Conservation (phyloP, 352 stramenopile genomes). For the Globisporangium sylvaticum region DNA sequence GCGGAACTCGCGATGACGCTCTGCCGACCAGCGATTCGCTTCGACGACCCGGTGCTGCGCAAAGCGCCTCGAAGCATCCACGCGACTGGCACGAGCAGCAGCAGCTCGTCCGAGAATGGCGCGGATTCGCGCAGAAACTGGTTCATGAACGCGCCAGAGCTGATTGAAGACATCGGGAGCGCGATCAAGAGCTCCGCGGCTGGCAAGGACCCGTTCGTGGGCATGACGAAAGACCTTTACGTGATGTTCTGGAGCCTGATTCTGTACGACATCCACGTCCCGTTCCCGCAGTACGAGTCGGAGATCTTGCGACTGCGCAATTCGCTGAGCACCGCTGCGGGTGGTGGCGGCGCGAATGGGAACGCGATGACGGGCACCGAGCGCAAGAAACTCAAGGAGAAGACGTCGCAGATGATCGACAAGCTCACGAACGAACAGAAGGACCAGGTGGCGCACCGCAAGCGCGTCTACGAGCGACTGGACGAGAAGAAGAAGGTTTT, state of each 20-base stretch:
- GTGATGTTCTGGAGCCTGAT: constrained; percentile 85
- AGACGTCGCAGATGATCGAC: constrained; percentile 74
- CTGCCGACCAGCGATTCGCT: constrained; percentile 72
- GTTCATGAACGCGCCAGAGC: constrained; percentile 60
- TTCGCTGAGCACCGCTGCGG: constrained; percentile 38
- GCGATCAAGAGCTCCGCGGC: constrained; percentile 32
- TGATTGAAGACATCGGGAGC: constrained; percentile 54
- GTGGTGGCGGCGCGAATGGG: constrained; percentile 13
- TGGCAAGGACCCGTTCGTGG: constrained; percentile 45
- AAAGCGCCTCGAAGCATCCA: constrained; percentile 64
- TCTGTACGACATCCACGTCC: constrained; percentile 85
- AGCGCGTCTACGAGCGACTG: constrained; percentile 76
- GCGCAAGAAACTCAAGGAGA: constrained; percentile 80
- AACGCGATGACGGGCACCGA: constrained; percentile 39
- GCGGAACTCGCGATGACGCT: constrained; percentile 78
- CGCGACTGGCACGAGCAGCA: constrained; percentile 28
- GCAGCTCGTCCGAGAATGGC: constrained; percentile 15
- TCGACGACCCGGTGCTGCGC: constrained; percentile 62
- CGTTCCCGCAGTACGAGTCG: constrained; percentile 80
- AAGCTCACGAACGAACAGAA: constrained; percentile 84
- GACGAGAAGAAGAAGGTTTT: constrained; percentile 69
- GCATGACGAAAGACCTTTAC: constrained; percentile 75
- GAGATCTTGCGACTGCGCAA: constrained; percentile 75
- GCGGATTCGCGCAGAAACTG: constrained; percentile 28
- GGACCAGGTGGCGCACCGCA: constrained; percentile 80